Evolutionary conservation across 73 alveolate species (phyloP).

Genomic region (Paramecium octaurelia): DNA sequence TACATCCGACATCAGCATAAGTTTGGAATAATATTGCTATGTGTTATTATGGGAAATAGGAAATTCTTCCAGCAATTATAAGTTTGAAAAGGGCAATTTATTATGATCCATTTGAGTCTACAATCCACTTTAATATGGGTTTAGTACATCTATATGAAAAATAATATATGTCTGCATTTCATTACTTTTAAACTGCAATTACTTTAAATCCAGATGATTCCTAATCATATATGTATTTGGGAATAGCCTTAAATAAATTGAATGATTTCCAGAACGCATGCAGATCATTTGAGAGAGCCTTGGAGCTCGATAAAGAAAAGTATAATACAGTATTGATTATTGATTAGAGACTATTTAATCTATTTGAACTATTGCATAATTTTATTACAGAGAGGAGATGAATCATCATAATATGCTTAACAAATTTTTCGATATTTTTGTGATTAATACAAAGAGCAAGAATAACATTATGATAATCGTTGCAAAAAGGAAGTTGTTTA

Average conservation of each 20-base stretch:
- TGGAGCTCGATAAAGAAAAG: slow-evolving; percentile 59
- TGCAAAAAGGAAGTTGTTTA: not conserved
- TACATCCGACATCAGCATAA: slow-evolving; percentile 72
- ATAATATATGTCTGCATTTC: slow-evolving; percentile 76
- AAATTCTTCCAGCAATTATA: slow-evolving; percentile 69
- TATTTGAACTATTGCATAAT: slow-evolving; percentile 33
- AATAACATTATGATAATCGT: not conserved
- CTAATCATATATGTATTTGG: slow-evolving; percentile 71
- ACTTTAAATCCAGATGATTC: slow-evolving; percentile 69
- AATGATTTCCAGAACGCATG: slow-evolving; percentile 76
- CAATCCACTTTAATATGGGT: slow-evolving; percentile 74
- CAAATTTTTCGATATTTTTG: not conserved
- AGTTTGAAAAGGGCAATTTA: slow-evolving; percentile 76
- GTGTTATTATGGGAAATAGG: slow-evolving; percentile 70
- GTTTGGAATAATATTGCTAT: slow-evolving; percentile 82
- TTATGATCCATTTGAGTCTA: slow-evolving; percentile 83
- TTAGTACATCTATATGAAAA: slow-evolving; percentile 68
- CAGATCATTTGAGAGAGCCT: slow-evolving; percentile 71
- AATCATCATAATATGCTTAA: slow-evolving; percentile 25
- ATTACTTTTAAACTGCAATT: slow-evolving; percentile 74
- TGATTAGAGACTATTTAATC: slow-evolving; percentile 40
- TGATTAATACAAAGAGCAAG: not conserved
- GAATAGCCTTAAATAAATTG: slow-evolving; percentile 70
- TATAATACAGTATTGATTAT: not conserved
- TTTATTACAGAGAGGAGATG: slow-evolving; percentile 28